Base-by-base conservation (phyloP, 1,284 basidiomycete genomes). In the Cutaneotrichosporon daszewskae region DNA sequence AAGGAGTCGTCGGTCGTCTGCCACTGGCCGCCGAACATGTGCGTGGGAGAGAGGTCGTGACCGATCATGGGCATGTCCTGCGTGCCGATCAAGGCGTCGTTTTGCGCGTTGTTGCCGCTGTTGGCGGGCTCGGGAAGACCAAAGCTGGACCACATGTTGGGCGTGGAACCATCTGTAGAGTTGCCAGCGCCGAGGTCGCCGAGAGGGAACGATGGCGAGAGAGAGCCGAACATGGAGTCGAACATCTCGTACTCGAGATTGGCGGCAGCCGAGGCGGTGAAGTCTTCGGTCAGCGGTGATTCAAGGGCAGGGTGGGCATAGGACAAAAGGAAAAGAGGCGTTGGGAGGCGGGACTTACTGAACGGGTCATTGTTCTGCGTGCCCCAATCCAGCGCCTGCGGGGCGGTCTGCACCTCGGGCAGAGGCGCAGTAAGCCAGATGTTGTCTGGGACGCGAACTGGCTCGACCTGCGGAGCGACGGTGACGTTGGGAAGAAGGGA, bases 201-300 rank as follows among this genome's bases (percentile, higher is more conserved):
- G 3, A 49, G 32, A 5, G 60, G 57, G 49, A 60, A 66, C 3
- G 60, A 50, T 4, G 66, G 66, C 4, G 63, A 65, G 35, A 67
- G 45, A 25, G 55, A 55, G 9, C 57, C 60, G 32, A 69, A 66
- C 54, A 69, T 57, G 3, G 60, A 53, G 47, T 67, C 67, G 32
- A 69, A 61, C 65, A 69, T 67, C 32, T 66, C 62, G 42, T 60
- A 57, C 45, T 60, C 55, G 32, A 53, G 42, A 34, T 57, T 57
- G 39, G 58, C 55, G 23, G 55, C 49, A 10, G 52, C 51, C 12
- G 54, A 51, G 0, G 55, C 36, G 12, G 46, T 35, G 20, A 52
- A 52, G 37, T 51, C 47, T 44, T 27, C 17, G 16, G 39, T 41
- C 32, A 41, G 39, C 29, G 22, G 8, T 14, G 22, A 8, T 23